phyloP scores from a whole-genome alignment of 345 rosid genomes.

The Euphorbia peplus region DNA sequence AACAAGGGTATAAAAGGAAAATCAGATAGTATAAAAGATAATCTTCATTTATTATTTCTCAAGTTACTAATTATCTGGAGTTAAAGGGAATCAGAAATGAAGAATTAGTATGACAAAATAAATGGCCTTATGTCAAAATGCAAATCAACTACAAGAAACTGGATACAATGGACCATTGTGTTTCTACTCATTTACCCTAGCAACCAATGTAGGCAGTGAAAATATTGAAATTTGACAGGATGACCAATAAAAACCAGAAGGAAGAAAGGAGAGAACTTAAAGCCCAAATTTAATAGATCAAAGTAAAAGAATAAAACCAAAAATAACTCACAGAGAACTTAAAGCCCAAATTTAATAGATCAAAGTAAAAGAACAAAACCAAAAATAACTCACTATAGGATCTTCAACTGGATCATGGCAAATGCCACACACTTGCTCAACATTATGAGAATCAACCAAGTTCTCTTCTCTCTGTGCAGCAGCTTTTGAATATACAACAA shows the following conservation, averaged over 20 bases:
- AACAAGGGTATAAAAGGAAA: neutral
- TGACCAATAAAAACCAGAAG: neutral
- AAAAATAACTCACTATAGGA: conserved; percentile 52
- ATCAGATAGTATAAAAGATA: neutral
- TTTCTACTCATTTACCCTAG: neutral
- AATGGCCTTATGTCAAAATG: neutral
- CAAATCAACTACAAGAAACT: neutral
- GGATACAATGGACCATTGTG: neutral
- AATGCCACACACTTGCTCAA: conserved; percentile 63
- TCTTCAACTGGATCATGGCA: conserved; percentile 86
- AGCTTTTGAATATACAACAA: conserved; percentile 70
- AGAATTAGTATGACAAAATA: no score
- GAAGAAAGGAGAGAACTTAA: neutral
- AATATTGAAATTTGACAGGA: neutral
- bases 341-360: no score
- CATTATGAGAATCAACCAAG: conserved; percentile 28
- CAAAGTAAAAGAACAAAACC: neutral
- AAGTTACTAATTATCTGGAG: neutral
- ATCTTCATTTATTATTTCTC: neutral
- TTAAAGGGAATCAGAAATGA: neutral
- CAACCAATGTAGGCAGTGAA: neutral
- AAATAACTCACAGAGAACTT: conserved; percentile 57
- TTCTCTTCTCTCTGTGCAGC: conserved; percentile 38
- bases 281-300: neutral
- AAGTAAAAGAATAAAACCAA: neutral